Percentiles rank a stretch among this genome's conserved stretches.
phyloP scores from a whole-genome alignment of 106 monocot species.

The Dioscorea dumetorum region DNA sequence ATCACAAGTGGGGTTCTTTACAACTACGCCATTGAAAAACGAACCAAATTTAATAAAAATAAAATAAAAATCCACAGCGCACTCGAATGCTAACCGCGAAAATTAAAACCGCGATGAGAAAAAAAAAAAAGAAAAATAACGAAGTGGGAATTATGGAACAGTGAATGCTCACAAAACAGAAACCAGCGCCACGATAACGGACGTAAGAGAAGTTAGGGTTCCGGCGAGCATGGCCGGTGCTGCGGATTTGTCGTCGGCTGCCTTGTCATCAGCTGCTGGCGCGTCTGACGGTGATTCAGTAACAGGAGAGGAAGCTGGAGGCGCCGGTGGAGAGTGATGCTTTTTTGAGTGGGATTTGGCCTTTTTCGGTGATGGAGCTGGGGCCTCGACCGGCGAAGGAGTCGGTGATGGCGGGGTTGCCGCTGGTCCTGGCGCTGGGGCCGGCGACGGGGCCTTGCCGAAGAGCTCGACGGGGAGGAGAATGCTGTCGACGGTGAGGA shows the following conservation, averaged over 20 bases:
- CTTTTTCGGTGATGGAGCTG: constrained; percentile 3
- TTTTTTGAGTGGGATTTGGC: constrained; percentile 2
- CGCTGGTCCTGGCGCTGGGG: constrained; percentile 25
- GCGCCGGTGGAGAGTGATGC: constrained; percentile 23
- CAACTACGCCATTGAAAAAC: no score
- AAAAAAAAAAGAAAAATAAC: no score
- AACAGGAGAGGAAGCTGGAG: constrained; percentile 26
- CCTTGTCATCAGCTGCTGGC: constrained; percentile 16
- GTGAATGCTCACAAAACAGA: constrained; percentile 4
- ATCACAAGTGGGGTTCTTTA: no score
- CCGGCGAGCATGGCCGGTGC: neutral
- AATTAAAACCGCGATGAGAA: no score
- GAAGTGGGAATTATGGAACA: no score
- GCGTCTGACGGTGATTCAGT: constrained; percentile 14
- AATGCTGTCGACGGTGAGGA: constrained; percentile 56
- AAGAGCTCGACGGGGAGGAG: constrained; percentile 61
- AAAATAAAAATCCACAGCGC: no score
- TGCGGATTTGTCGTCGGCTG: constrained; percentile 21
- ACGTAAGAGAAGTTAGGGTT: neutral
- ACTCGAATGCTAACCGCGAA: no score
- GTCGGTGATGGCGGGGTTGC: constrained; percentile 5
- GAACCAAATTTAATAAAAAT: no score
- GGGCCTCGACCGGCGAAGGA: constrained; percentile 13
- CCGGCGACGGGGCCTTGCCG: constrained; percentile 33
- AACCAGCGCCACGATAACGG: neutral